A percentile compares a stretch with the other conserved stretches of the same genome.
Conservation (phyloP, 306 rosid species). For the Rosa multiflora region DNA sequence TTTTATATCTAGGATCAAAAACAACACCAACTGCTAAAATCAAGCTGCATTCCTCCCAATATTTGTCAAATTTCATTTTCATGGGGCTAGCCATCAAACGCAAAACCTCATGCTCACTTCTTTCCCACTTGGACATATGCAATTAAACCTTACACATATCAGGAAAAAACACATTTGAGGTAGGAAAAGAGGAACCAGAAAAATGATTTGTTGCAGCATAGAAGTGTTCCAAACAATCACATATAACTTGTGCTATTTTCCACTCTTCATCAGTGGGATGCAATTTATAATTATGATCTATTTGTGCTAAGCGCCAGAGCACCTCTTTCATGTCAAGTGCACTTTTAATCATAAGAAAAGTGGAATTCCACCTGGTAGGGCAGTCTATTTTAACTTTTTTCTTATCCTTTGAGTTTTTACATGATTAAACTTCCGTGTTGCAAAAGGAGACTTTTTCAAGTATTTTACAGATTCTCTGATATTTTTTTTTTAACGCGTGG, state of each 20-base stretch:
- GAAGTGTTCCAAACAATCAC: neutral
- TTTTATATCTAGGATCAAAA: neutral
- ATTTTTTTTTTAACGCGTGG: no score
- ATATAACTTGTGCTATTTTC: neutral
- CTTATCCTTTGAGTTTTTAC: neutral
- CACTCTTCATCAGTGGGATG: neutral
- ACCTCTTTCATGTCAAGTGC: neutral
- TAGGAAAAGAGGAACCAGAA: neutral
- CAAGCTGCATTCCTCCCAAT: neutral
- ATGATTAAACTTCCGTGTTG: neutral
- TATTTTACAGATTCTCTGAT: no score
- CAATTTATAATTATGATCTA: neutral
- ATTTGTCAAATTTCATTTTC: neutral
- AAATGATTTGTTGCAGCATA: neutral
- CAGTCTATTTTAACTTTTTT: no score
- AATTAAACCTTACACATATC: neutral
- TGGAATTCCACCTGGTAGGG: no score
- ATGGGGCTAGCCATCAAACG: neutral
- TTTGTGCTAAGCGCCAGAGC: neutral
- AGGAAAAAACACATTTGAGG: neutral
- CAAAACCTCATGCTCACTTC: neutral
- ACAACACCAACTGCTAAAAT: neutral
- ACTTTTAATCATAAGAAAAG: neutral
- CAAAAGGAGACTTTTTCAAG: neutral
- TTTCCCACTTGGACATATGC: neutral